Percentiles rank a stretch among this genome's conserved stretches.
Evolutionary conservation across 2,329 filamentous ascomycete genomes (phyloP).

Genomic region (Karstenula rhodostoma): DNA sequence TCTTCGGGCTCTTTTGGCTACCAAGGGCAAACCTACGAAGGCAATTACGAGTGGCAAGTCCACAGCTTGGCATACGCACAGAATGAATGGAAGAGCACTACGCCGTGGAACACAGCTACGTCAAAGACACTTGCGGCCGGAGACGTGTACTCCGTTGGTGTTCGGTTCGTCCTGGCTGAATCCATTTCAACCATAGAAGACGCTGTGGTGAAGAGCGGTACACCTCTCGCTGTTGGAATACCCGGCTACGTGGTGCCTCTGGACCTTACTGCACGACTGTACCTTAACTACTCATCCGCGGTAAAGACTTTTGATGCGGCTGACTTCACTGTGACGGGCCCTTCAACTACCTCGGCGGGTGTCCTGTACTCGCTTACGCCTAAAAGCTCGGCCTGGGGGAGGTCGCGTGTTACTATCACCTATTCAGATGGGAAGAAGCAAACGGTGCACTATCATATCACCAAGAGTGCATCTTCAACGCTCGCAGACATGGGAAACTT

Average conservation of each 20-base stretch:
- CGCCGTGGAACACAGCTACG: slow-evolving; percentile 65
- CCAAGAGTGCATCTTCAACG: slow-evolving; percentile 55
- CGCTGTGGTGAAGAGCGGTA: slow-evolving; percentile 53
- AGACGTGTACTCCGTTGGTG: slow-evolving; percentile 57
- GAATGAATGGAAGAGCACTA: slow-evolving; percentile 60
- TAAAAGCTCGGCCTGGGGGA: slow-evolving; percentile 57
- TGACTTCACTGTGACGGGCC: slow-evolving; percentile 47
- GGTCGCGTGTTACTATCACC: slow-evolving; percentile 57
- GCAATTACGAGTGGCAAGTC: slow-evolving; percentile 68
- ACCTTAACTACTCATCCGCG: slow-evolving; percentile 52
- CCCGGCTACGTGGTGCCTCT: slow-evolving; percentile 64
- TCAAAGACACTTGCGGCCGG: slow-evolving; percentile 57
- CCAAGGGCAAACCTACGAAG: slow-evolving; percentile 65
- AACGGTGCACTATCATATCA: slow-evolving; percentile 65
- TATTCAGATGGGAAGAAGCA: slow-evolving; percentile 61
- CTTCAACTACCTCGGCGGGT: slow-evolving; percentile 33
- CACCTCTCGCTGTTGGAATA: slow-evolving; percentile 61
- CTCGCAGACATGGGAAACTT: slow-evolving; percentile 61
- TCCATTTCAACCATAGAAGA: slow-evolving; percentile 59
- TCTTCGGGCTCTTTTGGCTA: slow-evolving; percentile 39
- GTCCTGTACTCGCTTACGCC: slow-evolving; percentile 55
- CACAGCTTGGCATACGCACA: slow-evolving; percentile 64
- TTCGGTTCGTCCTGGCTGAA: slow-evolving; percentile 60
- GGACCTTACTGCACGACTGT: slow-evolving; percentile 58
- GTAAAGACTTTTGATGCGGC: slow-evolving; percentile 52